Conservation (phyloP, 768 basidiomycete species). For the Artomyces pyxidatus region DNA sequence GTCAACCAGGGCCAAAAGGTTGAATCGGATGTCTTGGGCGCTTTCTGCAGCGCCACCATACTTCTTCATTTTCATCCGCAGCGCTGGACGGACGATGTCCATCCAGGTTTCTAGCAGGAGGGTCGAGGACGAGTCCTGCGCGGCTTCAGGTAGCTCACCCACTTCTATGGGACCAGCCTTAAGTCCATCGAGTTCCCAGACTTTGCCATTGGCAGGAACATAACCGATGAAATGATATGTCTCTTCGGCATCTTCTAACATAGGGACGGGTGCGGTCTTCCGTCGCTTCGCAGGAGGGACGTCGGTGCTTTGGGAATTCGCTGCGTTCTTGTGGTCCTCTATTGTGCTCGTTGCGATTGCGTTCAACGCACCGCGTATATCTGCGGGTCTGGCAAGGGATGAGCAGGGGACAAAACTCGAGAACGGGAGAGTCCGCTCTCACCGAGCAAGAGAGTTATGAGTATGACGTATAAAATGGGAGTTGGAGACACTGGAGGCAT, state of each 20-base stretch:
- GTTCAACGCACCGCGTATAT: slow-evolving; percentile 45
- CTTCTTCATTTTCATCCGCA: slow-evolving; percentile 54
- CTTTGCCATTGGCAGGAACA: slow-evolving; percentile 51
- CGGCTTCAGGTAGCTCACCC: slow-evolving; percentile 36
- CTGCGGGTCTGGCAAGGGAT: slow-evolving; percentile 50
- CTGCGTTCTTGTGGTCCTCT: slow-evolving; percentile 32
- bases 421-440: too few species aligned
- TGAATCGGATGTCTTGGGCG: slow-evolving; percentile 42
- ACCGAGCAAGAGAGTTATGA: slow-evolving; percentile 58
- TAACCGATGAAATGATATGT: slow-evolving; percentile 61
- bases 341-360: slow-evolving; percentile 38
- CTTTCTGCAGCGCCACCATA: slow-evolving; percentile 39
- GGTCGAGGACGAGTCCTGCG: slow-evolving; percentile 6
- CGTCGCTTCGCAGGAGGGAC: slow-evolving; percentile 31
- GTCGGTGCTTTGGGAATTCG: slow-evolving; percentile 22
- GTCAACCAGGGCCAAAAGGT: slow-evolving; percentile 53
- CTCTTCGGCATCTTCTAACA: slow-evolving; percentile 31
- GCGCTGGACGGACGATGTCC: slow-evolving; percentile 51
- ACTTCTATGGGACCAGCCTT: slow-evolving; percentile 57
- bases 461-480: slow-evolving; percentile 43
- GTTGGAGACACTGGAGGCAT: too few species aligned
- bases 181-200: slow-evolving; percentile 66
- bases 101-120: slow-evolving; percentile 38
- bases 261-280: slow-evolving; percentile 14
- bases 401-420: too few species aligned